Evolutionary conservation across 306 rosid species (phyloP).

Genomic region (Cyamopsis tetragonoloba): DNA sequence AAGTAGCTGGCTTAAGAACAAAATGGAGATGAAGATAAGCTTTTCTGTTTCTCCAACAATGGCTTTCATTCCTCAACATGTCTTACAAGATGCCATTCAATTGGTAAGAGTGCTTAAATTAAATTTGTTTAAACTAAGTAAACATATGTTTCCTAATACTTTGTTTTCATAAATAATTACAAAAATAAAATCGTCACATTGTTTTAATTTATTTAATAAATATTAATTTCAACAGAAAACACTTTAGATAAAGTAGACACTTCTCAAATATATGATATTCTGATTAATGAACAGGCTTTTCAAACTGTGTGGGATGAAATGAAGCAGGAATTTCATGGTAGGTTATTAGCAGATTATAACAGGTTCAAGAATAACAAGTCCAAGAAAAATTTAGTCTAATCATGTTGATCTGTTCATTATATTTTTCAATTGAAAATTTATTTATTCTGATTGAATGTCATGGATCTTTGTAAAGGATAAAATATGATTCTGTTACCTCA

Average conservation of each 20-base stretch:
- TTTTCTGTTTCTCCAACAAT: constrained; percentile 25
- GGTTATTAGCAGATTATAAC: constrained; percentile 41
- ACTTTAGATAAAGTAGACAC: too few relatives aligned
- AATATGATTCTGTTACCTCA: background rate
- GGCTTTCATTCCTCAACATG: constrained; percentile 31
- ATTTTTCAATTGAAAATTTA: background rate
- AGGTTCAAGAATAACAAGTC: constrained; percentile 38
- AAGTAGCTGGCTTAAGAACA: constrained; percentile 32
- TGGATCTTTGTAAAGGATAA: background rate
- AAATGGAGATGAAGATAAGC: constrained; percentile 29
- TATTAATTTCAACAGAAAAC: too few relatives aligned
- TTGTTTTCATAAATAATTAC: too few relatives aligned
- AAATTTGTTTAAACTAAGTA: too few relatives aligned
- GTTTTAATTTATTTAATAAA: too few relatives aligned
- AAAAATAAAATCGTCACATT: too few relatives aligned
- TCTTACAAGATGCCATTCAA: background rate
- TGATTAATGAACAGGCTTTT: constrained; percentile 33
- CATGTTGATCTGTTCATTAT: background rate
- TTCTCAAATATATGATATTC: background rate
- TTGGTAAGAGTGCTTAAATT: constrained; percentile 27
- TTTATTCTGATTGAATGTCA: background rate
- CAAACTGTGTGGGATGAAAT: constrained; percentile 25
- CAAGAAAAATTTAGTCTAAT: constrained; percentile 11
- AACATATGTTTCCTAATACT: too few relatives aligned
- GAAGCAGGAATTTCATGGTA: constrained; percentile 27